Percentiles rank a stretch among this genome's conserved stretches.
phyloP scores from a whole-genome alignment of 768 basidiomycete species.

The Auriscalpium vulgare region DNA sequence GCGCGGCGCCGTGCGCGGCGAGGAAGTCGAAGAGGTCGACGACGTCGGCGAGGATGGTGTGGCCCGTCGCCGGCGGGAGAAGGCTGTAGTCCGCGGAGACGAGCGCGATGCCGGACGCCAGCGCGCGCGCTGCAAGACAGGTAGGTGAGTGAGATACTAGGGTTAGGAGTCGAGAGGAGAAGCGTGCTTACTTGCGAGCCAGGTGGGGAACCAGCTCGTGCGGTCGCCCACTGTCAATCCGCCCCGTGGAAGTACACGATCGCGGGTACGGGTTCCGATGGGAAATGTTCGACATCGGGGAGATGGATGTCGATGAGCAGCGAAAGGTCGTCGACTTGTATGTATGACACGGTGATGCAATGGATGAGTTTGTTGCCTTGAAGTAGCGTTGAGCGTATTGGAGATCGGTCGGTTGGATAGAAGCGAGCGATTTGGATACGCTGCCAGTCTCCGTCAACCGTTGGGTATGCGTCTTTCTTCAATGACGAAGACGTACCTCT shows the following conservation, averaged over 20 bases:
- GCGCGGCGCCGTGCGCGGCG: neutral
- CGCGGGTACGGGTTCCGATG: conserved; percentile 15
- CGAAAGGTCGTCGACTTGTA: conserved; percentile 18
- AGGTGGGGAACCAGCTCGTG: conserved; percentile 56
- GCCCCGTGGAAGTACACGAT: conserved; percentile 43
- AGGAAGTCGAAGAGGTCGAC: conserved; percentile 48
- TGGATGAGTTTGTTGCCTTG: too few relatives aligned
- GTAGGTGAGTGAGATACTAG: neutral
- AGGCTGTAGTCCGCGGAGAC: conserved; percentile 60
- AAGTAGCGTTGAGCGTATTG: too few relatives aligned
- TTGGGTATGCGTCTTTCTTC: too few relatives aligned
- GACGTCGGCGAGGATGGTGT: conserved; percentile 52
- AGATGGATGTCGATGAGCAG: conserved; percentile 30
- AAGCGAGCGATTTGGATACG: too few relatives aligned
- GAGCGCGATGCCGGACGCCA: conserved; percentile 41
- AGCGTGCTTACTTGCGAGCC: conserved; percentile 43
- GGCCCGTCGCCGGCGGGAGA: conserved; percentile 41
- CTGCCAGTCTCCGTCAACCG: too few relatives aligned
- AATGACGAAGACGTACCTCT: too few relatives aligned
- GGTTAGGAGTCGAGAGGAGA: neutral
- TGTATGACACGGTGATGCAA: conserved; percentile 22
- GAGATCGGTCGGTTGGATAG: too few relatives aligned
- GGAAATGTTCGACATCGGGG: conserved; percentile 24
- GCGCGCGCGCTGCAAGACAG: conserved; percentile 33
- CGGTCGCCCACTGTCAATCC: conserved; percentile 54